These are phyloP conservation scores for Kwoniella botswanensis DNA, from an alignment of 768 basidiomycete genomes.

Conservation along the genomic window DNA sequence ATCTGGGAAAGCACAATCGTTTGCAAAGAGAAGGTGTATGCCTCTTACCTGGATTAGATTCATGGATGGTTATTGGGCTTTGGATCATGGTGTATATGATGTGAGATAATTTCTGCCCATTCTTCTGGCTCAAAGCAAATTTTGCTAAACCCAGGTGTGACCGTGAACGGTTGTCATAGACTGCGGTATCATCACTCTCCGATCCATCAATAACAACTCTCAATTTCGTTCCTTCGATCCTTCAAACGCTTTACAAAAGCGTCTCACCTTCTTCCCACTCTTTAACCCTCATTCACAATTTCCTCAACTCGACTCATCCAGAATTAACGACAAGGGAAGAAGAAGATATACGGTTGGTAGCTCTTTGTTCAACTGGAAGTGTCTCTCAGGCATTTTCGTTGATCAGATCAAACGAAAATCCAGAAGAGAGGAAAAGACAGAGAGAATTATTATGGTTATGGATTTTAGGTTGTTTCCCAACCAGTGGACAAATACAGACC, in stretches of 20 bases:
- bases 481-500: slow-evolving; percentile 26
- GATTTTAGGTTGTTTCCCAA: slow-evolving; percentile 37
- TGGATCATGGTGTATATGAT: slow-evolving; percentile 49
- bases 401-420: slow-evolving; percentile 27
- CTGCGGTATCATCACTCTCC: slow-evolving; percentile 36
- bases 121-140: background rate
- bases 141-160: background rate
- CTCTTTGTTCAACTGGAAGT: slow-evolving; percentile 27
- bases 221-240: slow-evolving; percentile 45
- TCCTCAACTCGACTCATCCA: slow-evolving; percentile 28
- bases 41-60: slow-evolving; percentile 47
- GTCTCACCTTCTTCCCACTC: slow-evolving; percentile 38
- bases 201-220: slow-evolving; percentile 45
- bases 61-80: slow-evolving; percentile 50
- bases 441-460: slow-evolving; percentile 41
- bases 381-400: slow-evolving; percentile 40
- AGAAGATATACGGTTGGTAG: slow-evolving; percentile 21
- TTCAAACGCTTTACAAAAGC: slow-evolving; percentile 34
- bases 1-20: slow-evolving; percentile 25
- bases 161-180: slow-evolving; percentile 17
- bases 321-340: slow-evolving; percentile 22
- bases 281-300: slow-evolving; percentile 30
- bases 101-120: slow-evolving; percentile 23
- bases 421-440: slow-evolving; percentile 11
- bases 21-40: slow-evolving; percentile 43